These are phyloP conservation scores for Saccharomycopsis malanga DNA, from an alignment of 805 yeast species.

Conservation along the genomic window DNA sequence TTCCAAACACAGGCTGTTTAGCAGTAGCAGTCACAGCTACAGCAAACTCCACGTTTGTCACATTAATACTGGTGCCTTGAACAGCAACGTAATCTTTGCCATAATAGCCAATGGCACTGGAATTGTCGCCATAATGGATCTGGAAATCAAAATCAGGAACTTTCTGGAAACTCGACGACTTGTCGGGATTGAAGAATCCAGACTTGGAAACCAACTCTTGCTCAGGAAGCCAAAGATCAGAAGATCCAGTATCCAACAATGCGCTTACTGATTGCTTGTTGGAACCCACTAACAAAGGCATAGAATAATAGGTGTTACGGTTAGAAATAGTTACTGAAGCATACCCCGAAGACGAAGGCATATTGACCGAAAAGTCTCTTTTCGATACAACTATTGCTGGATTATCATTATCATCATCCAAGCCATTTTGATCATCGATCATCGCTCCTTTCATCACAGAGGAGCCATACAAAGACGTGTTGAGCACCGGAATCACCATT, in stretches of 20 bases:
- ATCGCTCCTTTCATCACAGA: no score
- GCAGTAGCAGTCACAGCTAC: conserved; percentile 27
- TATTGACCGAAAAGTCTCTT: no score
- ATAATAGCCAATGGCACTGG: not conserved
- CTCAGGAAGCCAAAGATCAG: conserved; percentile 20
- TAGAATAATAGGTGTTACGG: conserved; percentile 13
- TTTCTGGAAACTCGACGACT: conserved; percentile 3
- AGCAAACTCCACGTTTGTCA: conserved; percentile 6
- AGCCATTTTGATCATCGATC: no score
- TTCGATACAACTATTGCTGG: no score
- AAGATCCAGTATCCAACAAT: conserved; percentile 29
- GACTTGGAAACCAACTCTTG: not conserved
- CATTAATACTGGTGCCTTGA: conserved; percentile 2
- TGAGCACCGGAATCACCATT: no score
- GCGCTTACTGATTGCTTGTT: conserved; percentile 24
- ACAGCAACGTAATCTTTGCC: conserved; percentile 1
- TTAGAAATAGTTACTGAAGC: conserved; percentile 20
- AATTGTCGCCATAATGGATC: no score
- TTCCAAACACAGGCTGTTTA: conserved; percentile 9
- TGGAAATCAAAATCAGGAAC: not conserved
- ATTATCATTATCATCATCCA: no score
- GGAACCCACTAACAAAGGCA: conserved; percentile 25
- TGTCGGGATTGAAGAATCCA: conserved; percentile 4
- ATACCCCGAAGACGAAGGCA: no score
- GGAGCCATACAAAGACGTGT: no score